Percentiles rank a stretch among this genome's conserved stretches.
Evolutionary conservation across 2,329 filamentous ascomycete species (phyloP).

Genomic region (Coleophoma crateriformis): DNA sequence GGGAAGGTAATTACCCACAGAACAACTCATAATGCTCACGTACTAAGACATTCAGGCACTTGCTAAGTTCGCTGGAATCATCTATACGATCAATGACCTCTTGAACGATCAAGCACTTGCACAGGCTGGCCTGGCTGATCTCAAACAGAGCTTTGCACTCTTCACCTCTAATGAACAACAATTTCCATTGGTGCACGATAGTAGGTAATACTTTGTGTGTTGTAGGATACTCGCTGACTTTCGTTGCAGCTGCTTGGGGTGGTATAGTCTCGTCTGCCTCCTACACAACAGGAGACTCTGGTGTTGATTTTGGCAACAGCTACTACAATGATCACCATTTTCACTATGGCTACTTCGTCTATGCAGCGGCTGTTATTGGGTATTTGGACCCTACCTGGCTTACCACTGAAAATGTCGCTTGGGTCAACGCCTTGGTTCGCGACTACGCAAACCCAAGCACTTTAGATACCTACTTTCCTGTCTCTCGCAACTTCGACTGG

Average conservation of each 20-base stretch:
- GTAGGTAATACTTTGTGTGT: slow-evolving; percentile 30
- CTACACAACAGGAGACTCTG: slow-evolving; percentile 62
- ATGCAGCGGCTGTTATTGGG: slow-evolving; percentile 77
- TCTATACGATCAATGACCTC: slow-evolving; percentile 61
- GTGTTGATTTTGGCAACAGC: slow-evolving; percentile 84
- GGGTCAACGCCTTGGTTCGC: slow-evolving; percentile 77
- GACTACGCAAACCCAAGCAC: slow-evolving; percentile 74
- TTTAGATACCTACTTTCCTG: slow-evolving; percentile 71
- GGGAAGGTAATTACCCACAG: slow-evolving; percentile 59
- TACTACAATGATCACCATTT: slow-evolving; percentile 75
- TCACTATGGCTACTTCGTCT: slow-evolving; percentile 85
- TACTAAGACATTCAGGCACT: slow-evolving; percentile 45
- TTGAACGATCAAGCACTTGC: slow-evolving; percentile 52
- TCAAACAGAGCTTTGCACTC: slow-evolving; percentile 61
- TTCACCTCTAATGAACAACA: slow-evolving; percentile 66
- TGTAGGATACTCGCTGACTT: slow-evolving; percentile 8
- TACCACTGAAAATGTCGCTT: slow-evolving; percentile 60
- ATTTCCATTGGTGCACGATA: slow-evolving; percentile 60
- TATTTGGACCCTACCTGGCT: slow-evolving; percentile 75
- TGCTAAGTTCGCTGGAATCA: slow-evolving; percentile 68
- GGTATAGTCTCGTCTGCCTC: slow-evolving; percentile 73
- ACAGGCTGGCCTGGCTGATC: slow-evolving; percentile 48
- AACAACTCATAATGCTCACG: slow-evolving; percentile 14
- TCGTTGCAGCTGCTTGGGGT: slow-evolving; percentile 58
- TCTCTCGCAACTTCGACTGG: slow-evolving; percentile 84